Evolutionary conservation across 1,284 basidiomycete genomes (phyloP).

Genomic region (Ustilago sp.): DNA sequence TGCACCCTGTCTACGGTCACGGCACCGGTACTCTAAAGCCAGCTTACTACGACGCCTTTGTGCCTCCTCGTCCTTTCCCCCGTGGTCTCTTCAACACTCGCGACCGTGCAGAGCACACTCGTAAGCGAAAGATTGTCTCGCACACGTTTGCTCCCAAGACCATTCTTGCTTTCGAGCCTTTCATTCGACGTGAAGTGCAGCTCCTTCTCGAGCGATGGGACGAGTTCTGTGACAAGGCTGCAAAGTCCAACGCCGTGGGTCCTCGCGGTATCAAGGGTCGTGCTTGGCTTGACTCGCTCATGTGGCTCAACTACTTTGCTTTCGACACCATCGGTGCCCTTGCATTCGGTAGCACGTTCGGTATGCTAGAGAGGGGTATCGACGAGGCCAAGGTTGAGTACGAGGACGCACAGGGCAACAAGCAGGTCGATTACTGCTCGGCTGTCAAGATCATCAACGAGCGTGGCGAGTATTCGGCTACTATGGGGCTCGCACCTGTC

Average conservation of each 20-base stretch:
- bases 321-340: constrained; percentile 73
- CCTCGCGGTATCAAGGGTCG: constrained; percentile 58
- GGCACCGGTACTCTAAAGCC: constrained; percentile 58
- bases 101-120: constrained; percentile 81
- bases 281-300: constrained; percentile 72
- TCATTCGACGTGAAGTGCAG: constrained; percentile 61
- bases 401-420: constrained; percentile 72
- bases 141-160: constrained; percentile 79
- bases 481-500: constrained; percentile 82
- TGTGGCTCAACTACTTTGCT: constrained; percentile 81
- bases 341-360: constrained; percentile 75
- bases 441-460: constrained; percentile 89
- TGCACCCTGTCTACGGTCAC: constrained; percentile 56
- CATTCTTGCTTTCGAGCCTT: constrained; percentile 62
- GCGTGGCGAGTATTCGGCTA: constrained; percentile 86
- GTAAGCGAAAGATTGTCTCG: constrained; percentile 88
- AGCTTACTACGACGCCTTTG: constrained; percentile 80
- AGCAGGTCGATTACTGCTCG: constrained; percentile 74
- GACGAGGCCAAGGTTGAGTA: constrained; percentile 77
- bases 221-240: constrained; percentile 56
- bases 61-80: constrained; percentile 67
- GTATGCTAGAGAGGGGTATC: constrained; percentile 82
- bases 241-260: constrained; percentile 40
- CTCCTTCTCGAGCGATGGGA: constrained; percentile 62
- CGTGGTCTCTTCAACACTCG: constrained; percentile 84